Conservation (phyloP, 129 eudicot species). For the Artemisia annua region DNA sequence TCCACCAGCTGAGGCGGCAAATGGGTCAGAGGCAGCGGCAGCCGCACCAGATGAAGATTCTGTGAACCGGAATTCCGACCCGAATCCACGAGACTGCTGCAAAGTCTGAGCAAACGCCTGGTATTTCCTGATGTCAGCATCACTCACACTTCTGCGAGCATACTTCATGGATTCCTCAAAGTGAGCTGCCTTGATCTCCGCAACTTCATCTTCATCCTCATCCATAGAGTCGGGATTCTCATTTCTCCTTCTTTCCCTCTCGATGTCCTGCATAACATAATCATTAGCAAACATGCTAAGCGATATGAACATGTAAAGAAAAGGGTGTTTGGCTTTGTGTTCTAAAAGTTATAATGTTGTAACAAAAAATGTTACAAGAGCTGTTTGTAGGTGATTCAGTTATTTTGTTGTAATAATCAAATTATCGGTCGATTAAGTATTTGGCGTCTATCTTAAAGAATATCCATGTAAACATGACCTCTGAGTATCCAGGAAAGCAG, state of each 20-base stretch:
- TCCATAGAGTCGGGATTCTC: slow-evolving; percentile 79
- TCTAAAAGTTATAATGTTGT: not conserved
- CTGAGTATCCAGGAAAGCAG: no score
- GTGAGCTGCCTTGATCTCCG: slow-evolving; percentile 72
- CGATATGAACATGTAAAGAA: not conserved
- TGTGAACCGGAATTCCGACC: slow-evolving; percentile 66
- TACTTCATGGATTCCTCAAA: slow-evolving; percentile 88
- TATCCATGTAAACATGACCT: no score
- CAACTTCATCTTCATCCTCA: slow-evolving; percentile 72
- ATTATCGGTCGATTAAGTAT: no score
- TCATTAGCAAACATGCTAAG: not conserved
- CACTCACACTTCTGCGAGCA: slow-evolving; percentile 90
- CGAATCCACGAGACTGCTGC: slow-evolving; percentile 81
- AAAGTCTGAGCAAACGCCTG: slow-evolving; percentile 83
- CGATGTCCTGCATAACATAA: slow-evolving; percentile 54
- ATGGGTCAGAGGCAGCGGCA: slow-evolving; percentile 58
- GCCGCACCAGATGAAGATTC: slow-evolving; percentile 39
- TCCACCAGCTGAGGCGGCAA: slow-evolving; percentile 61
- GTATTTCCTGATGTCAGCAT: slow-evolving; percentile 74
- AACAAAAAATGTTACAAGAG: no score
- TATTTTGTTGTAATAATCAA: no score
- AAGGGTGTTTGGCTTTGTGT: not conserved
- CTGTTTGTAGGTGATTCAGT: no score
- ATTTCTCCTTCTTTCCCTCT: slow-evolving; percentile 54
- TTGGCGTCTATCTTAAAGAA: no score